Conservation (phyloP, 2,329 filamentous ascomycete genomes). For the Penicillium sp. region DNA sequence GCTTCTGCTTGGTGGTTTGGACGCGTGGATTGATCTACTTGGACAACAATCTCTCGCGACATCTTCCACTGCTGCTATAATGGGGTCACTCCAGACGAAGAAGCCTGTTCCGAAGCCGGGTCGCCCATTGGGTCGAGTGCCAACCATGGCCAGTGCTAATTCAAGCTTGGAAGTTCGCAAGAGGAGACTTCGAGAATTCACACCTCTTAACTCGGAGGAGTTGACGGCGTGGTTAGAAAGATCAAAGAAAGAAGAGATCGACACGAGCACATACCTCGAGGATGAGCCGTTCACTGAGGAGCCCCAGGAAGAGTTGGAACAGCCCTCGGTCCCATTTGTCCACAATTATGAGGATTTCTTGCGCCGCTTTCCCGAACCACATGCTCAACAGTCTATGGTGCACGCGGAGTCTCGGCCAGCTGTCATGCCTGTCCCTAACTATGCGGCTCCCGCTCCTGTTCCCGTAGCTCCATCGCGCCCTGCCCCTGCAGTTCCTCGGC, state of each 20-base stretch:
- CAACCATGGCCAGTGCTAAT: constrained; percentile 52
- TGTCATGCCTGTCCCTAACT: constrained; percentile 33
- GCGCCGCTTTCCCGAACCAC: constrained; percentile 73
- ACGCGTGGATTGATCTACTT: constrained; percentile 83
- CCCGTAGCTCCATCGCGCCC: constrained; percentile 64
- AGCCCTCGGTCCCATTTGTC: constrained; percentile 54
- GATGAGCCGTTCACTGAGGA: constrained; percentile 42
- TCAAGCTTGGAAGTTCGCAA: constrained; percentile 57
- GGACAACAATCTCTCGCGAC: constrained; percentile 65
- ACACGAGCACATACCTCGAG: constrained; percentile 40
- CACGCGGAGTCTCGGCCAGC: constrained; percentile 36
- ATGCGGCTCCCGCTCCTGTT: constrained; percentile 42
- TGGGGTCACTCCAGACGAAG: constrained; percentile 45
- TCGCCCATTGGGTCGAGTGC: constrained; percentile 54
- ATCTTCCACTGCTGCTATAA: constrained; percentile 55
- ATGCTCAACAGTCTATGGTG: constrained; percentile 59
- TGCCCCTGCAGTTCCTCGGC: constrained; percentile 66
- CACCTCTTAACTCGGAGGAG: constrained; percentile 77
- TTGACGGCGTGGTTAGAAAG: constrained; percentile 77
- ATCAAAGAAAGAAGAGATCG: constrained; percentile 66
- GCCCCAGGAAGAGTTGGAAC: constrained; percentile 45
- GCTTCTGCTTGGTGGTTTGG: constrained; percentile 76
- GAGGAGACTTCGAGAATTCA: constrained; percentile 59
- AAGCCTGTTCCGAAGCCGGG: constrained; percentile 38
- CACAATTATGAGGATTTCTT: constrained; percentile 81